phyloP scores from a whole-genome alignment of 306 rosid species.

The Trifolium subterraneum region DNA sequence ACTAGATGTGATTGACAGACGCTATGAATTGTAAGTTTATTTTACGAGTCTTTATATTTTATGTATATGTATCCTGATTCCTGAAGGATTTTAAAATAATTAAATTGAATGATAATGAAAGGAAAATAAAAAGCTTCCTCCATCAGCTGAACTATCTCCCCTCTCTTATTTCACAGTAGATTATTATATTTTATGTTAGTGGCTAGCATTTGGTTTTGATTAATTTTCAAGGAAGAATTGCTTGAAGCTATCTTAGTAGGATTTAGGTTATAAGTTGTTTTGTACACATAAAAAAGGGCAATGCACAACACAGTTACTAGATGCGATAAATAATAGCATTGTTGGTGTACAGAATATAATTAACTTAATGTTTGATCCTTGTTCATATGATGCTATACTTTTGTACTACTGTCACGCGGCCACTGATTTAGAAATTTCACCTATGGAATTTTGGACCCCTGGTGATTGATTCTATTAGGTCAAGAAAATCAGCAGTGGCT shows the following conservation, averaged over 20 bases:
- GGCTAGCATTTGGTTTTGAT: background rate
- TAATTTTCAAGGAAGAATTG: background rate
- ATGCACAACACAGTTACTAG: background rate
- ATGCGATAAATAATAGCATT: background rate
- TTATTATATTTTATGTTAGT: slow-evolving; percentile 20
- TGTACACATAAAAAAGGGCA: slow-evolving; percentile 9
- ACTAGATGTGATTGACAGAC: slow-evolving; percentile 72
- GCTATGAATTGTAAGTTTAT: slow-evolving; percentile 65
- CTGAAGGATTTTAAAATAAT: background rate
- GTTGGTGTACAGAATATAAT: background rate
- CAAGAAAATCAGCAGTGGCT: slow-evolving; percentile 73
- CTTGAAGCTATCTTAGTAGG: background rate
- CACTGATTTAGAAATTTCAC: background rate
- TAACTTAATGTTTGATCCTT: slow-evolving; percentile 8
- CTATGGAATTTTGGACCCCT: slow-evolving; percentile 3
- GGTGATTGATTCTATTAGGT: slow-evolving; percentile 53
- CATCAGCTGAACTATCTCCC: slow-evolving; percentile 1
- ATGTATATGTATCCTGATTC: background rate
- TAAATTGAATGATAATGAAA: slow-evolving; percentile 7
- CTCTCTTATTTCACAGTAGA: slow-evolving; percentile 23
- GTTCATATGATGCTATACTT: slow-evolving; percentile 12
- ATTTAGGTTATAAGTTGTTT: slow-evolving; percentile 1
- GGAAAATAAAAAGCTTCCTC: slow-evolving; percentile 18
- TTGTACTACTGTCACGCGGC: background rate
- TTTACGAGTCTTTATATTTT: slow-evolving; percentile 24